These are phyloP conservation scores for Fragaria iinumae DNA, from an alignment of 306 rosid species.

Conservation along the genomic window DNA sequence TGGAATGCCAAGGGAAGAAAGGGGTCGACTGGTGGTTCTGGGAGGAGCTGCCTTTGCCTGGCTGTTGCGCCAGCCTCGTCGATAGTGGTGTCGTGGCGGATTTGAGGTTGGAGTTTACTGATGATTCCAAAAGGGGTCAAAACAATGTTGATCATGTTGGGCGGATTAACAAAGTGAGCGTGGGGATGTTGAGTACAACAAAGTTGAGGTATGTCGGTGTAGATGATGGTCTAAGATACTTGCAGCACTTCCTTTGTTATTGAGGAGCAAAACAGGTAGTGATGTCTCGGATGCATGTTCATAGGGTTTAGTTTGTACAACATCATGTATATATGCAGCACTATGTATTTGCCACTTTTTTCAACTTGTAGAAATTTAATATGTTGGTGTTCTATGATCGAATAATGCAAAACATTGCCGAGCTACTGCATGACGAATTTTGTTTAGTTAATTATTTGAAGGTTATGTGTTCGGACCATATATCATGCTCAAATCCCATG, in stretches of 20 bases:
- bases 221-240: slow-evolving; percentile 62
- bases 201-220: slow-evolving; percentile 60
- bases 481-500: too few species aligned
- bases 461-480: too few species aligned
- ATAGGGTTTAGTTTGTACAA: too few species aligned
- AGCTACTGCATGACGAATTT: too few species aligned
- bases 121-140: not conserved
- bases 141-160: slow-evolving; percentile 21
- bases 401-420: too few species aligned
- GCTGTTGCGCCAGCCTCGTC: slow-evolving; percentile 43
- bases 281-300: too few species aligned
- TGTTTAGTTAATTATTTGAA: too few species aligned
- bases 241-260: slow-evolving; percentile 56
- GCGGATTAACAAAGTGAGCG: slow-evolving; percentile 29
- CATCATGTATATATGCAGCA: too few species aligned
- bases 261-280: too few species aligned
- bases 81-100: slow-evolving; percentile 54
- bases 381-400: too few species aligned
- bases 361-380: too few species aligned
- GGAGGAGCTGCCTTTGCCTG: slow-evolving; percentile 50
- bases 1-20: slow-evolving; percentile 49
- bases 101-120: slow-evolving; percentile 41
- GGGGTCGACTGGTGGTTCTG: slow-evolving; percentile 54
- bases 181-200: slow-evolving; percentile 54
- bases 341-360: too few species aligned